These are phyloP conservation scores for Botrytis sinoallii DNA, from an alignment of 2,329 filamentous ascomycete species.

Conservation along the genomic window DNA sequence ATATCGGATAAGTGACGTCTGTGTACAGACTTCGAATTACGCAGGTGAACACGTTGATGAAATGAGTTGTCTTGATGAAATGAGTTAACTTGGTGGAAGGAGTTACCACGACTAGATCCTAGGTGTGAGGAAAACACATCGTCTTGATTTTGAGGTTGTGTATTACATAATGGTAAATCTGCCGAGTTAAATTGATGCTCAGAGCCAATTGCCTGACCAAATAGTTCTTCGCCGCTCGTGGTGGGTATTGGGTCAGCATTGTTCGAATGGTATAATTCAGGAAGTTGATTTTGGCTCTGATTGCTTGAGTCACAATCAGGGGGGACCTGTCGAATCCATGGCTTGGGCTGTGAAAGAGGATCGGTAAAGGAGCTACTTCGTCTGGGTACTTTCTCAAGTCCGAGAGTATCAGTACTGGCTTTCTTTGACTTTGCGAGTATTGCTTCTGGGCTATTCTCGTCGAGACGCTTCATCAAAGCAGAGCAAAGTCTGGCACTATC, in stretches of 20 bases:
- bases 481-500: constrained; percentile 61
- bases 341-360: constrained; percentile 21
- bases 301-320: constrained; percentile 19
- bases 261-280: constrained; percentile 23
- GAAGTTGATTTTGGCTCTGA: not conserved
- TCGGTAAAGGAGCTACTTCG: constrained; percentile 26
- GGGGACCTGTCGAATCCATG: constrained; percentile 32
- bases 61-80: not conserved
- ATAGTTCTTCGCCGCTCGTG: constrained; percentile 22
- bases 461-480: constrained; percentile 57
- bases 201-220: constrained; percentile 22
- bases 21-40: constrained; percentile 3
- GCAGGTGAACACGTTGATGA: not conserved
- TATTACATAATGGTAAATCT: constrained; percentile 23
- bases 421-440: constrained; percentile 28
- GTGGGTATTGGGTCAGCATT: constrained; percentile 21
- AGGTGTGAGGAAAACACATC: constrained; percentile 30
- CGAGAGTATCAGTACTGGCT: constrained; percentile 25
- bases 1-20: constrained; percentile 4
- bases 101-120: not conserved
- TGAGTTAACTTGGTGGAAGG: not conserved
- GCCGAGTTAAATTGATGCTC: constrained; percentile 30
- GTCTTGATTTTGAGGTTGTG: constrained; percentile 24
- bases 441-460: constrained; percentile 40
- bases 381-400: constrained; percentile 17